phyloP scores from a whole-genome alignment of 2,329 filamentous ascomycete genomes.

The Neonectria neomacrospora region DNA sequence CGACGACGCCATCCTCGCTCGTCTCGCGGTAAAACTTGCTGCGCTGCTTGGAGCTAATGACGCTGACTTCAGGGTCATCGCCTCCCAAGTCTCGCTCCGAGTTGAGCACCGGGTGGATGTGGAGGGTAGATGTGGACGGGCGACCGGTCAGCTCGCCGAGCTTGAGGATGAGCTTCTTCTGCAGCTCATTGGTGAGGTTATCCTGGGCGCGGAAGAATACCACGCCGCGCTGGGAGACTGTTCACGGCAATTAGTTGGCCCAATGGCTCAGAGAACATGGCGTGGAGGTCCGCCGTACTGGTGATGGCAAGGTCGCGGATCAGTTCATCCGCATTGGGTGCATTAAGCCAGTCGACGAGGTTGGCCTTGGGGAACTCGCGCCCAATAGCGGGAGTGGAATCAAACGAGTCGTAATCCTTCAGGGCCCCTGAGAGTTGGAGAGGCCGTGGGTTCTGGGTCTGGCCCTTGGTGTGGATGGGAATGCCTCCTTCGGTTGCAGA shows the following conservation, averaged over 20 bases:
- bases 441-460: slow-evolving; percentile 51
- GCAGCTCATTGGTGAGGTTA: slow-evolving; percentile 68
- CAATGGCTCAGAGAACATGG: neutral
- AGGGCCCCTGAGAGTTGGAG: slow-evolving; percentile 62
- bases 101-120: slow-evolving; percentile 70
- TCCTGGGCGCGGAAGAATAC: slow-evolving; percentile 77
- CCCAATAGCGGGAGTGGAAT: slow-evolving; percentile 71
- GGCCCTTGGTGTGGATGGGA: slow-evolving; percentile 24
- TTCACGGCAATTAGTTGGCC: neutral
- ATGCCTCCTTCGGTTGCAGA: slow-evolving; percentile 29
- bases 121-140: slow-evolving; percentile 64
- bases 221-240: slow-evolving; percentile 75
- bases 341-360: slow-evolving; percentile 69
- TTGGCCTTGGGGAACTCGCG: slow-evolving; percentile 69
- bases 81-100: slow-evolving; percentile 63
- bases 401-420: slow-evolving; percentile 64
- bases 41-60: slow-evolving; percentile 65
- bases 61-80: slow-evolving; percentile 70
- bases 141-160: slow-evolving; percentile 69
- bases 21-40: slow-evolving; percentile 60
- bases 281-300: slow-evolving; percentile 54
- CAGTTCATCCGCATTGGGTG: slow-evolving; percentile 70
- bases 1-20: slow-evolving; percentile 46
- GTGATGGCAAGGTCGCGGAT: slow-evolving; percentile 75
- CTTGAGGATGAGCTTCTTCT: slow-evolving; percentile 72